Conservation (phyloP, 2,329 filamentous ascomycete genomes). For the Nemania sp. region DNA sequence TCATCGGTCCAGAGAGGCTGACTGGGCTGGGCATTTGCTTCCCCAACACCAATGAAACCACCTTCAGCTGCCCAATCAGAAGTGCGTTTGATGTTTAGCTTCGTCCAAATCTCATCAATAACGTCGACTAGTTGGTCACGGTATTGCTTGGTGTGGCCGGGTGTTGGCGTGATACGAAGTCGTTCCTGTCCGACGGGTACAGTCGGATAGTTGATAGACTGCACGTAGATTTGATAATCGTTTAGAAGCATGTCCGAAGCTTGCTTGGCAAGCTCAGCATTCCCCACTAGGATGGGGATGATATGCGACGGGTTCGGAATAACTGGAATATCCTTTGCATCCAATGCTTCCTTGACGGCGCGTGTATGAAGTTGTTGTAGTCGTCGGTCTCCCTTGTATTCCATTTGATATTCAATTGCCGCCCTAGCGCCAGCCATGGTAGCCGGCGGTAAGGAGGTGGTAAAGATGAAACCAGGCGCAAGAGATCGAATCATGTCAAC, state of each 20-base stretch:
- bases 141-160: conserved; percentile 86
- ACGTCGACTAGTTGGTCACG: conserved; percentile 87
- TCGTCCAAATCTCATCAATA: conserved; percentile 87
- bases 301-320: conserved; percentile 99
- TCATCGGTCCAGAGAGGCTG: conserved; percentile 90
- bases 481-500: conserved; percentile 95
- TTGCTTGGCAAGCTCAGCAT: conserved; percentile 90
- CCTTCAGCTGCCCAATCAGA: conserved; percentile 91
- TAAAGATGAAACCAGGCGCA: conserved; percentile 98
- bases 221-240: conserved; percentile 94
- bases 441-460: conserved; percentile 92
- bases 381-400: conserved; percentile 84
- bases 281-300: conserved; percentile 91
- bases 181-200: conserved; percentile 98
- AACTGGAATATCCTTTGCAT: conserved; percentile 86
- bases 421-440: conserved; percentile 95
- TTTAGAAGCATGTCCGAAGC: conserved; percentile 92
- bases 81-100: conserved; percentile 91
- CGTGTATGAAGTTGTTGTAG: conserved; percentile 97
- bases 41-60: conserved; percentile 94
- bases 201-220: conserved; percentile 99
- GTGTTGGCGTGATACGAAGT: conserved; percentile 94
- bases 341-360: conserved; percentile 87
- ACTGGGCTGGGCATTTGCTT: conserved; percentile 69
- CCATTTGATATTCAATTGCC: conserved; percentile 94